These are phyloP conservation scores for Coprinopsis strossmayeri DNA, from an alignment of 768 basidiomycete genomes.

Conservation along the genomic window DNA sequence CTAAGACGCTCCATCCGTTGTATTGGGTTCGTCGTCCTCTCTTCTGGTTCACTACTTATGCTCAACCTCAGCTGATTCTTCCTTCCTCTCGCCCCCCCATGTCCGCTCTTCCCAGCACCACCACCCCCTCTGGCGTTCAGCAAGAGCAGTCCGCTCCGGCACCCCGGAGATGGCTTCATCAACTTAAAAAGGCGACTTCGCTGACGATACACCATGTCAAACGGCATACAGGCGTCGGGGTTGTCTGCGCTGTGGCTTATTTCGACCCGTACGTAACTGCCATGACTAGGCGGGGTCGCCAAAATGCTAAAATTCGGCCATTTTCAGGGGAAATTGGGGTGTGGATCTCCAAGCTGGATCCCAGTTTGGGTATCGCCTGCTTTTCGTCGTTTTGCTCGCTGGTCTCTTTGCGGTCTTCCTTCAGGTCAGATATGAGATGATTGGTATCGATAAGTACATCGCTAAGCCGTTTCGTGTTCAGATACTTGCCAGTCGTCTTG, in stretches of 20 bases:
- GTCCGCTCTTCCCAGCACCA: slow-evolving; percentile 21
- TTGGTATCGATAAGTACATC: neutral
- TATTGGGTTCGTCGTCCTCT: slow-evolving; percentile 31
- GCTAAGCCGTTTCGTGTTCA: slow-evolving; percentile 18
- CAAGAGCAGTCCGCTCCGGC: slow-evolving; percentile 3
- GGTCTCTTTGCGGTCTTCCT: slow-evolving; percentile 79
- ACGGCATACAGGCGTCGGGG: slow-evolving; percentile 75
- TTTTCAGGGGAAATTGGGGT: slow-evolving; percentile 79
- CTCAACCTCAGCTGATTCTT: slow-evolving; percentile 13
- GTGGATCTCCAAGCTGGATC: slow-evolving; percentile 88
- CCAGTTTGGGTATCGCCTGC: slow-evolving; percentile 74
- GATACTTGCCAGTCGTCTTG: slow-evolving; percentile 75
- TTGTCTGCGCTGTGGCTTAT: slow-evolving; percentile 84
- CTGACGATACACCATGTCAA: slow-evolving; percentile 43
- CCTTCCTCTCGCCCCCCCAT: slow-evolving; percentile 15
- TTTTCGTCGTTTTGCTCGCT: slow-evolving; percentile 80
- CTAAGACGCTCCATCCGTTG: slow-evolving; percentile 27
- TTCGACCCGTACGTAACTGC: slow-evolving; percentile 71
- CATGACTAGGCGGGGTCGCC: slow-evolving; percentile 1
- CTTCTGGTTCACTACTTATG: slow-evolving; percentile 23
- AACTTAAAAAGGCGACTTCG: slow-evolving; percentile 24
- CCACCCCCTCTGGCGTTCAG: slow-evolving; percentile 8
- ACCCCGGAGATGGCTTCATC: slow-evolving; percentile 12
- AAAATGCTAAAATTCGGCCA: slow-evolving; percentile 5
- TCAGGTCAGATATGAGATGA: slow-evolving; percentile 45